Base-by-base conservation (phyloP, 2,329 filamentous ascomycete genomes). In the Venturia asperata region DNA sequence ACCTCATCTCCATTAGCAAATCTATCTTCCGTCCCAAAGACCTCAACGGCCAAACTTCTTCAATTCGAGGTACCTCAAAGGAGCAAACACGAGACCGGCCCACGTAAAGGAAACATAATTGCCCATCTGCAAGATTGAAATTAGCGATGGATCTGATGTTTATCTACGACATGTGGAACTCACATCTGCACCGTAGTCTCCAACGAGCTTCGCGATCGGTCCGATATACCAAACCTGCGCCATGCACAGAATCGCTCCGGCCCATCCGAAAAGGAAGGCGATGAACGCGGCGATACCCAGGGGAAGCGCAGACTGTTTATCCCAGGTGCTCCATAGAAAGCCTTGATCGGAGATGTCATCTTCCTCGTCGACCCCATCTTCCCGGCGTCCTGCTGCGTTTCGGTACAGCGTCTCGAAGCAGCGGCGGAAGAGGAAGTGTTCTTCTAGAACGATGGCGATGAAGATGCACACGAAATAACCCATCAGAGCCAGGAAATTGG, bases 331-430 rank as follows among this genome's bases (percentile, higher is more conserved):
- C 37, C 72, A 71, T 27, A 70, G 68, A 13, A 67, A 70, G 70
- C 73, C 76, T 9, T 71, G 17, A 27, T 64, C 67, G 1, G 52
- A 58, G 5, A 37, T 10, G 3, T 58, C n/a, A n/a, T n/a, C 52
- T 19, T 37, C 52, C 30, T 9, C 27, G 30, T 37, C 2, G 10
- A n/a, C 1, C 10, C 30, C 30, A 21, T 58, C 37, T 66, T 55
- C 61, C 73, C 73, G 66, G 85, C 0, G 85, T 4, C 66, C 58
- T 34, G 67, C 68, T 83, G 70, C 2, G 88, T 85, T 21, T 84
- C 82, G 71, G 85, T 88, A 76, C 89, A 87, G 67, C 83, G 84
- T 65, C 87, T 87, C 68, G 90, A 89, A 56, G 0, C 75, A 76
- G 34, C 83, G 82, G 0, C 75, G 72, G 67, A 77, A 77, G 21